A percentile compares a stretch with the other conserved stretches of the same genome.
Evolutionary conservation across 73 alveolate genomes (phyloP).

Genomic region (Stentor coeruleus): DNA sequence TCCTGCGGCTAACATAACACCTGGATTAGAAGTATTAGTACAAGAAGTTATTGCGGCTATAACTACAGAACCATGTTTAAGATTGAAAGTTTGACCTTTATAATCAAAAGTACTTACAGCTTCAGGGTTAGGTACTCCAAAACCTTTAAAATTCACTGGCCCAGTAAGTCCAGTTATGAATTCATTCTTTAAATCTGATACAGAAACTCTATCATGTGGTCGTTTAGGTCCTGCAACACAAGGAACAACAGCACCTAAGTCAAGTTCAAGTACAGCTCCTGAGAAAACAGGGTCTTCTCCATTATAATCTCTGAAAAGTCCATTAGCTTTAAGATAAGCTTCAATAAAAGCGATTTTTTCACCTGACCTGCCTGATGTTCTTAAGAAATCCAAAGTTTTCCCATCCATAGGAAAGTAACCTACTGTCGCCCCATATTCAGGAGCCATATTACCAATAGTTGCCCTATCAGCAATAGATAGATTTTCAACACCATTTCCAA

Average conservation of each 20-base stretch:
- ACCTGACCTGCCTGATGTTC: conserved; percentile 61
- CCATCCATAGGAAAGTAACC: conserved; percentile 87
- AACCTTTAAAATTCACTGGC: conserved; percentile 76
- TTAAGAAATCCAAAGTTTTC: conserved; percentile 57
- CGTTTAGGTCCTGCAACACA: conserved; percentile 84
- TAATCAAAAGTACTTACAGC: not conserved
- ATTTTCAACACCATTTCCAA: conserved; percentile 67
- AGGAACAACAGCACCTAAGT: conserved; percentile 69
- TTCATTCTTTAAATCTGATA: conserved; percentile 53
- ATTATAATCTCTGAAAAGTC: conserved; percentile 53
- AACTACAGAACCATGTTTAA: conserved; percentile 74
- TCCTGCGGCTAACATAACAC: conserved; percentile 87
- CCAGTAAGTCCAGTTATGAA: conserved; percentile 56
- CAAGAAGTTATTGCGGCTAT: conserved; percentile 91
- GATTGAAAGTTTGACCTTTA: conserved; percentile 53
- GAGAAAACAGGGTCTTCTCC: conserved; percentile 58
- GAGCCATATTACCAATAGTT: conserved; percentile 86
- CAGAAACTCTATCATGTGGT: conserved; percentile 67
- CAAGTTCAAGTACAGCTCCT: conserved; percentile 74
- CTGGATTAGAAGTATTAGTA: conserved; percentile 91
- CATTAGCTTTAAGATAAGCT: conserved; percentile 55
- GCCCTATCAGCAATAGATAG: conserved; percentile 88
- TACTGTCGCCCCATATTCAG: conserved; percentile 87
- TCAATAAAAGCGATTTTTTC: conserved; percentile 46
- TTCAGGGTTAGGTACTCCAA: conserved; percentile 49